A percentile compares a stretch with the other conserved stretches of the same genome.
Evolutionary conservation across 352 stramenopile species (phyloP).

Genomic region (Peronosclerospora sorghi): DNA sequence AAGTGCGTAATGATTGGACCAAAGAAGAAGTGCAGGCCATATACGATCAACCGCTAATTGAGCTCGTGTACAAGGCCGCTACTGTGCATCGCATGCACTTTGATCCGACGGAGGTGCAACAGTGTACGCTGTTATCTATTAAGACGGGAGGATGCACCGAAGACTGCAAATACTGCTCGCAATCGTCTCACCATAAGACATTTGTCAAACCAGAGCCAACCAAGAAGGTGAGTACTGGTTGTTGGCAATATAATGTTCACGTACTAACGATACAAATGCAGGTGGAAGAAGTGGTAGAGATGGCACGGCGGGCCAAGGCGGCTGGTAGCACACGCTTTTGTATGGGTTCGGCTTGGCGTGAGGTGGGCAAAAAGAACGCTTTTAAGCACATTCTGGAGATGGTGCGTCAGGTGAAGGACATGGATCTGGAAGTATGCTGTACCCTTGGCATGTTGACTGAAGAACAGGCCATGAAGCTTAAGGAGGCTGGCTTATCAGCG

Average conservation of each 20-base stretch:
- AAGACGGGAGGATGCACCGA: slow-evolving; percentile 94
- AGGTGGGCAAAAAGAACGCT: slow-evolving; percentile 97
- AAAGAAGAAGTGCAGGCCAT: slow-evolving; percentile 91
- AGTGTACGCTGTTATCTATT: slow-evolving; percentile 96
- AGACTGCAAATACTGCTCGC: slow-evolving; percentile 94
- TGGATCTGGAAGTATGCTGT: slow-evolving; percentile 93
- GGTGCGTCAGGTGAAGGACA: slow-evolving; percentile 87
- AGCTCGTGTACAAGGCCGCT: slow-evolving; percentile 94
- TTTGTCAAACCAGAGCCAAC: slow-evolving; percentile 96
- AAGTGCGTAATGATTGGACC: slow-evolving; percentile 87
- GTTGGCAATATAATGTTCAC: no score
- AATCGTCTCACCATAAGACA: slow-evolving; percentile 94
- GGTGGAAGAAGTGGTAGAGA: slow-evolving; percentile 93
- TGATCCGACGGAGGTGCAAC: slow-evolving; percentile 93
- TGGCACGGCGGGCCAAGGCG: slow-evolving; percentile 90
- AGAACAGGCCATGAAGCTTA: slow-evolving; percentile 93
- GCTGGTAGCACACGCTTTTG: slow-evolving; percentile 95
- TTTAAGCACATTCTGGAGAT: slow-evolving; percentile 97
- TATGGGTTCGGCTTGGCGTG: slow-evolving; percentile 96
- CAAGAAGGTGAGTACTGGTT: slow-evolving; percentile 71
- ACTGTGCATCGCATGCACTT: slow-evolving; percentile 97
- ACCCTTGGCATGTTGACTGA: slow-evolving; percentile 95
- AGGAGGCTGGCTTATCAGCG: slow-evolving; percentile 93
- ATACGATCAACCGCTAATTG: slow-evolving; percentile 91
- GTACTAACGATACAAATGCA: neutral